A percentile compares a stretch with the other conserved stretches of the same genome.
phyloP scores from a whole-genome alignment of 768 basidiomycete genomes.

The Tylopilus subfusipes region DNA sequence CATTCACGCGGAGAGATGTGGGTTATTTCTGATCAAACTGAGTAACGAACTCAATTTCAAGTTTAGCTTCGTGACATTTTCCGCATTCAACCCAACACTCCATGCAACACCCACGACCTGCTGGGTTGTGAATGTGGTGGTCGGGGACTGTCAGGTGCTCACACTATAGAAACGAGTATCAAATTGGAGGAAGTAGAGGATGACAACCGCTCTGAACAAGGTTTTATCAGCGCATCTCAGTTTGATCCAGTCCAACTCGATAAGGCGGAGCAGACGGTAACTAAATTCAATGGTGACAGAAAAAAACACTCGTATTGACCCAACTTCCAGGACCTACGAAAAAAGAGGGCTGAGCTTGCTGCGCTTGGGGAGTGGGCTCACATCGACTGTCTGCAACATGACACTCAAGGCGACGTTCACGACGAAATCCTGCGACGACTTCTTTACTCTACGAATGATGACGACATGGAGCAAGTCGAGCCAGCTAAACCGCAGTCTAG shows the following conservation, averaged over 20 bases:
- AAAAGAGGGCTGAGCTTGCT: conserved; percentile 66
- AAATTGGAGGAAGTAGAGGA: conserved; percentile 29
- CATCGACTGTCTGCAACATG: conserved; percentile 61
- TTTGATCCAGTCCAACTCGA: conserved; percentile 44
- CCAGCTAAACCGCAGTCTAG: conserved; percentile 23
- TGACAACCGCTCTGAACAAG: conserved; percentile 32
- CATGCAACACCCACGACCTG: conserved; percentile 91
- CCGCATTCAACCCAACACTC: conserved; percentile 72
- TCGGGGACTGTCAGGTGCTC: conserved; percentile 1
- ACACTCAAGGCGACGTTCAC: conserved; percentile 48
- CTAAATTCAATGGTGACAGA: conserved; percentile 10
- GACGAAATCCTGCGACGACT: conserved; percentile 64
- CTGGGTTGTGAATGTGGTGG: conserved; percentile 72
- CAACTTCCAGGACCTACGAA: conserved; percentile 52
- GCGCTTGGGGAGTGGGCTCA: conserved; percentile 82
- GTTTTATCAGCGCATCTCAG: conserved; percentile 67
- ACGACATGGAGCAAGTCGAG: conserved; percentile 13
- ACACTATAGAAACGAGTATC: background rate
- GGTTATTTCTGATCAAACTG: conserved; percentile 21
- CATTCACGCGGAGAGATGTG: conserved; percentile 85
- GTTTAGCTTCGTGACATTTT: conserved; percentile 87
- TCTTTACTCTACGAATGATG: conserved; percentile 21
- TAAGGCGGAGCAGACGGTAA: conserved; percentile 53
- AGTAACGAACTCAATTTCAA: background rate
- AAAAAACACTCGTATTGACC: conserved; percentile 1